Base-by-base conservation (phyloP, 2,329 filamentous ascomycete species). In the Diaporthe aspalathi region DNA sequence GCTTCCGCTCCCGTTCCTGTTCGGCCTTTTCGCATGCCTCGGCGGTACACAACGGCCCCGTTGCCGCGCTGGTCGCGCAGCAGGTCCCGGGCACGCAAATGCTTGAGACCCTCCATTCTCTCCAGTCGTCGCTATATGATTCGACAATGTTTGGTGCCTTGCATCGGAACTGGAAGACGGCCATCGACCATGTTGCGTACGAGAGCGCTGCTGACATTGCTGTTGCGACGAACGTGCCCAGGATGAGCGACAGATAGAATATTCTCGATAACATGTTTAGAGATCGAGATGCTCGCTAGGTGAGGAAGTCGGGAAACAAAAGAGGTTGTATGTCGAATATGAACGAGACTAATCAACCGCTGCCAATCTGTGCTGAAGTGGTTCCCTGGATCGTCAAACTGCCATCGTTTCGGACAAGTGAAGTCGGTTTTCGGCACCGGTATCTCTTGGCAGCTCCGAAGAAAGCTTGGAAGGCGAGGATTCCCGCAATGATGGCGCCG, bases 81-180 rank as follows among this genome's bases (percentile, higher is more conserved):
- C 71, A 73, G 5, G 71, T 71, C 9, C 71, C 71, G 6, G 71
- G 71, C 1, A 50, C 65, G 50, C 71, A 73, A 0, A 73, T 71
- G 16, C 68, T 68, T n/a, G 71, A 71, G 8, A 73, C 65, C 22
- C 65, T 66, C 71, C 71, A 71, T 50, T 69, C 71, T 20, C 32
- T 63, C 69, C 68, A 68, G 17, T 73, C 68, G 16, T 60, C 24
- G 24, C 43, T 65, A 14, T 24, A 66, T 1, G 50, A 29, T 29
- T 73, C 65, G 50, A 73, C 71, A n/a, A 68, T 40, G 38, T 29
- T 35, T 6, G 65, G 71, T 14, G 71, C 57, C 24, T 73, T 68
- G 69, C 71, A 73, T 11, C 65, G 49, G 65, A 60, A 73, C 29
- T 68, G 57, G 53, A 45, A 73, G 2, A 70, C 65, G n/a, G 68